Base-by-base conservation (phyloP, 805 yeast genomes). In the Lachancea fermentati region DNA sequence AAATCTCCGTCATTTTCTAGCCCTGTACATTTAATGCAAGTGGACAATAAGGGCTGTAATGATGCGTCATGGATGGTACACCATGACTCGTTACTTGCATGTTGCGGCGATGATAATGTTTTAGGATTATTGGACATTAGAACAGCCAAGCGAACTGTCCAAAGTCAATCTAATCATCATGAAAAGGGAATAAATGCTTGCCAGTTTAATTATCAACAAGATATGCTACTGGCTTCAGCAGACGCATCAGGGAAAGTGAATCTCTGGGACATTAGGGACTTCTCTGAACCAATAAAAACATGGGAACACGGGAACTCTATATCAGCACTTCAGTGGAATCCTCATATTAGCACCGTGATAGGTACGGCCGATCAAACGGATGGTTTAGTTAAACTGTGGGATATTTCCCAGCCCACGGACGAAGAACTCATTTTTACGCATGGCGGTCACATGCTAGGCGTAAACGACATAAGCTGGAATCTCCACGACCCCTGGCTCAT, bases 391-490 rank as follows among this genome's bases (percentile, higher is more conserved):
- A 77, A 76, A 51, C 29, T 86, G 2, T 79, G 81, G 76, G 83
- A 84, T 51, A 55, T 76, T 3, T 47, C 69, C 4, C 44, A 51
- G 4, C 51, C 52, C 3, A 55, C 37, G 1, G 58, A 51, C 1
- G 54, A 57, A 14, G 60, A 50, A 37, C 53, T 73, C 38, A 33
- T 77, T 5, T 88, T 89, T 55, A 69, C 71, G 3, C 97, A 89
- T 61, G 81, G 79, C 3, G 97, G 97, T 0, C 97, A 89, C 59
- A 73, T 81, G 74, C 67, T 82, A n/a, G 88, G 91, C 3, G 85
- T 89, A 2, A 84, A 82, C 48, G 97, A 88, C 51, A 63, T 87
- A 19, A 72, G 78, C 25, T 89, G 97, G 97, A 83, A 85, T 42
- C 74, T 78, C 0, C 78, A 78, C 43, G 84, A 77, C 42, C 75